Percentiles rank a stretch among this genome's conserved stretches.
phyloP scores from a whole-genome alignment of 331 rosid genomes.

The Dryas integrifolia region DNA sequence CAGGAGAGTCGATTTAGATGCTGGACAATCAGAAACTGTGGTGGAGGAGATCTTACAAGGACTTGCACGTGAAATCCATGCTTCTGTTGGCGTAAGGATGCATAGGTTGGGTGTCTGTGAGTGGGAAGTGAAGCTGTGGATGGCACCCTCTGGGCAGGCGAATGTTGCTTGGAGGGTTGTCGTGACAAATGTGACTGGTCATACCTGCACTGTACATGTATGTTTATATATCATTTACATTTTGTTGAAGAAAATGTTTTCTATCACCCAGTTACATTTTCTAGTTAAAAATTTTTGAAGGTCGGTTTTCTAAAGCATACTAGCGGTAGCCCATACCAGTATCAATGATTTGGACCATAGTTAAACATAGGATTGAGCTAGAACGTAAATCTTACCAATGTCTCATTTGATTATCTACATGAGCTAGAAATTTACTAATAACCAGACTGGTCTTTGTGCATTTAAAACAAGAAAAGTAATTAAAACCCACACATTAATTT shows the following conservation, averaged over 20 bases:
- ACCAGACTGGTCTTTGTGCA: background rate
- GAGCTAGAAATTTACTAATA: background rate
- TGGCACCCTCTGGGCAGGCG: conserved; percentile 66
- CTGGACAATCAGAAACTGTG: conserved; percentile 62
- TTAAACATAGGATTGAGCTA: conserved; percentile 2
- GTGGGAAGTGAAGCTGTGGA: conserved; percentile 99
- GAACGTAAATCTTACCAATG: background rate
- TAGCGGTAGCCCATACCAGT: conserved; percentile 1
- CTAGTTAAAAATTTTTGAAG: conserved; percentile 8
- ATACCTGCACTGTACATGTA: conserved; percentile 92
- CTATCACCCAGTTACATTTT: conserved; percentile 6
- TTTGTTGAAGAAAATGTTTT: conserved; percentile 20
- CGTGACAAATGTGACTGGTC: conserved; percentile 96
- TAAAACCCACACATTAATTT: background rate
- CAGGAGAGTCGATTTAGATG: conserved; percentile 68
- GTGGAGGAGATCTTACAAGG: conserved; percentile 66
- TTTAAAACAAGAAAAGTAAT: background rate
- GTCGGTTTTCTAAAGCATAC: conserved; percentile 20
- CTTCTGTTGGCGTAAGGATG: conserved; percentile 91
- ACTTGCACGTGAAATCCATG: conserved; percentile 71
- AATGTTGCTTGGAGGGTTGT: conserved; percentile 94
- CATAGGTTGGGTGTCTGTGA: conserved; percentile 91
- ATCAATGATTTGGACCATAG: background rate
- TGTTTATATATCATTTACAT: conserved; percentile 34
- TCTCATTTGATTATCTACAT: background rate